These are phyloP conservation scores for Russula emetica DNA, from an alignment of 768 basidiomycete genomes.

Conservation along the genomic window DNA sequence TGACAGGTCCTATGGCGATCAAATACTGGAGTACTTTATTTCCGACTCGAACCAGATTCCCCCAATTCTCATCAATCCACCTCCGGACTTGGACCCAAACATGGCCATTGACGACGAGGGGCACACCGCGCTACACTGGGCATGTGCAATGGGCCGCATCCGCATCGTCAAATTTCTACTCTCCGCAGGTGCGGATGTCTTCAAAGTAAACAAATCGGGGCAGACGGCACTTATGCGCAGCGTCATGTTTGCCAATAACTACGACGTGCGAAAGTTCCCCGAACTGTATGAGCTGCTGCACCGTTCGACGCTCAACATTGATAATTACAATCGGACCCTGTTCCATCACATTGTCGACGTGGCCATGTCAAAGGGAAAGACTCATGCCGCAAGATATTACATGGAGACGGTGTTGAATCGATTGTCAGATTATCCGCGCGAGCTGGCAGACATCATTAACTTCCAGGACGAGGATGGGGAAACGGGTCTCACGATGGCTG, in stretches of 20 bases:
- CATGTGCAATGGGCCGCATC: slow-evolving; percentile 97
- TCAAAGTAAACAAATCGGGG: slow-evolving; percentile 92
- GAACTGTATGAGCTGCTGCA: slow-evolving; percentile 96
- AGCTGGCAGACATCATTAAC: slow-evolving; percentile 96
- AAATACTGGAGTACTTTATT: slow-evolving; percentile 97
- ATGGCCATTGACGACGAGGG: slow-evolving; percentile 98
- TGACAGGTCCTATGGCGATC: slow-evolving; percentile 80
- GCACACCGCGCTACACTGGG: slow-evolving; percentile 97
- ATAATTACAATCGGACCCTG: slow-evolving; percentile 94
- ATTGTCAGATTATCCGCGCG: slow-evolving; percentile 89
- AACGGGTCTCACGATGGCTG: slow-evolving; percentile 94
- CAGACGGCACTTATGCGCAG: slow-evolving; percentile 98
- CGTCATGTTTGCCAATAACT: slow-evolving; percentile 99
- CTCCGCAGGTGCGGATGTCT: slow-evolving; percentile 93
- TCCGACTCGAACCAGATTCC: slow-evolving; percentile 94
- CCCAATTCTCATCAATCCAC: slow-evolving; percentile 78
- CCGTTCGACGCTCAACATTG: slow-evolving; percentile 98
- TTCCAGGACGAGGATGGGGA: slow-evolving; percentile 99
- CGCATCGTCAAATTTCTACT: slow-evolving; percentile 92
- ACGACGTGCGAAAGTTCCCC: slow-evolving; percentile 97
- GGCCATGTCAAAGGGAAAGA: slow-evolving; percentile 95
- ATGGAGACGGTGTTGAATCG: slow-evolving; percentile 93
- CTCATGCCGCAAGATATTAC: slow-evolving; percentile 96
- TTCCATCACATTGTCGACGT: slow-evolving; percentile 98
- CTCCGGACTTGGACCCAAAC: slow-evolving; percentile 89